Evolutionary conservation across 768 basidiomycete species (phyloP).

Genomic region (Polyporus arcularius): DNA sequence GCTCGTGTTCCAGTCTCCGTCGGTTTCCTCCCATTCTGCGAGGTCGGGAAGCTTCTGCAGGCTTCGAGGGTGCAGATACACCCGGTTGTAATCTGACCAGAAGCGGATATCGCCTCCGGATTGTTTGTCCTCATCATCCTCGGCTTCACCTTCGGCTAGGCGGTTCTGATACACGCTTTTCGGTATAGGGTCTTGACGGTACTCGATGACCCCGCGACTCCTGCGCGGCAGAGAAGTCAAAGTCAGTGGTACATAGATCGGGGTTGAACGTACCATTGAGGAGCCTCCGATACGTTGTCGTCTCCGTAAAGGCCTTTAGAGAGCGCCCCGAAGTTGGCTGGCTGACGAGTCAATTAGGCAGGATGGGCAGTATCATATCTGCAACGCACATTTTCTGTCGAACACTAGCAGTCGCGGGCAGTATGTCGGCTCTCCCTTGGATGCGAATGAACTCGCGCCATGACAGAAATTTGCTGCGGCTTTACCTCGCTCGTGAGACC

Average conservation of each 20-base stretch:
- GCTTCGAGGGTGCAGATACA: conserved; percentile 65
- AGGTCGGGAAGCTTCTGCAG: conserved; percentile 64
- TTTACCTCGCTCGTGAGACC: conserved; percentile 52
- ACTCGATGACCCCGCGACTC: conserved; percentile 50
- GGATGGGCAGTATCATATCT: neutral
- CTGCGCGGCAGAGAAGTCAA: conserved; percentile 32
- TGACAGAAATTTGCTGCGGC: conserved; percentile 5
- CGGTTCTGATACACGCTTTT: conserved; percentile 57
- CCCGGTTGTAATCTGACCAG: conserved; percentile 71
- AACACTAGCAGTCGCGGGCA: conserved; percentile 68
- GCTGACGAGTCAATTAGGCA: neutral
- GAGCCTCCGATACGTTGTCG: conserved; percentile 17
- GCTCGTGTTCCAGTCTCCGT: conserved; percentile 59
- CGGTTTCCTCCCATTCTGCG: conserved; percentile 52
- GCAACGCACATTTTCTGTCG: conserved; percentile 60
- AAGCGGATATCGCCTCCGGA: conserved; percentile 43
- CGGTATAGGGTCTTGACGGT: conserved; percentile 53
- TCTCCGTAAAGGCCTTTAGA: conserved; percentile 42
- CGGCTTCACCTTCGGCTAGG: conserved; percentile 30
- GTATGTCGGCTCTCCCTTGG: conserved; percentile 47
- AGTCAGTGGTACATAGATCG: neutral
- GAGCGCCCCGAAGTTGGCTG: conserved; percentile 70
- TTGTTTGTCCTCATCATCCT: conserved; percentile 18
- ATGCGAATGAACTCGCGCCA: neutral
- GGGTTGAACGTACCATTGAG: conserved; percentile 1